Percentiles rank a stretch among this genome's conserved stretches.
phyloP scores from a whole-genome alignment of 495 filamentous ascomycete species.

The Staphylotrichum tortipilum region DNA sequence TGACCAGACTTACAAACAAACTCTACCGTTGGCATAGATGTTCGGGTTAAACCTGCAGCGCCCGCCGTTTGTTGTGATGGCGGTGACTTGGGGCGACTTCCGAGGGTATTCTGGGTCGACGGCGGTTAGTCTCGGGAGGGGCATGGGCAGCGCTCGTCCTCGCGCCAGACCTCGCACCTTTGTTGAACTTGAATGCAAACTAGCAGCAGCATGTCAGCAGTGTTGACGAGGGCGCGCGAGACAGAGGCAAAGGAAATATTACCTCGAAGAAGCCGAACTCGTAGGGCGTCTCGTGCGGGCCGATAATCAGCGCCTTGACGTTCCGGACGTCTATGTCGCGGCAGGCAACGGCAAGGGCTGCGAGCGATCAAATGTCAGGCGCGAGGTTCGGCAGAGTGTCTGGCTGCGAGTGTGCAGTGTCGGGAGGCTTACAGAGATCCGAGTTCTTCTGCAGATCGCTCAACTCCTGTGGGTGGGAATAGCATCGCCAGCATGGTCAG shows the following conservation, averaged over 20 bases:
- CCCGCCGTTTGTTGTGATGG: slow-evolving; percentile 79
- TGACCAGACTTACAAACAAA: slow-evolving; percentile 64
- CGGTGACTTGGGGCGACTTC: slow-evolving; percentile 65
- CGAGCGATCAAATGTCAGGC: slow-evolving; percentile 8
- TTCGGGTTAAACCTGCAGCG: slow-evolving; percentile 91
- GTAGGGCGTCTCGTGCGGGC: slow-evolving; percentile 90
- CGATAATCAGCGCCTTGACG: slow-evolving; percentile 81
- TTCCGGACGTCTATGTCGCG: slow-evolving; percentile 81
- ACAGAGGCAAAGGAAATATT: no score
- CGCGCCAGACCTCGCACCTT: slow-evolving; percentile 36
- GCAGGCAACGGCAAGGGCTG: slow-evolving; percentile 79
- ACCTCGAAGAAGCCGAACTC: slow-evolving; percentile 97
- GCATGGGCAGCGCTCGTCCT: no score
- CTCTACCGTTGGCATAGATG: slow-evolving; percentile 83
- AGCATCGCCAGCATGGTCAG: slow-evolving; percentile 26
- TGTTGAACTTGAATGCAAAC: slow-evolving; percentile 60
- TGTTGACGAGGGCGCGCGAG: no score
- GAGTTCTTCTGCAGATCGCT: slow-evolving; percentile 69
- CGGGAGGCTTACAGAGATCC: slow-evolving; percentile 61
- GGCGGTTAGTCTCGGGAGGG: background rate
- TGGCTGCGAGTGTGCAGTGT: background rate
- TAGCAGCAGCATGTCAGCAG: no score
- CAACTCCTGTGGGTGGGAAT: slow-evolving; percentile 53
- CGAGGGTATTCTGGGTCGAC: slow-evolving; percentile 67
- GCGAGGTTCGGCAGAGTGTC: background rate